Conservation (phyloP, 768 basidiomycete species). For the Lentinula sp. region DNA sequence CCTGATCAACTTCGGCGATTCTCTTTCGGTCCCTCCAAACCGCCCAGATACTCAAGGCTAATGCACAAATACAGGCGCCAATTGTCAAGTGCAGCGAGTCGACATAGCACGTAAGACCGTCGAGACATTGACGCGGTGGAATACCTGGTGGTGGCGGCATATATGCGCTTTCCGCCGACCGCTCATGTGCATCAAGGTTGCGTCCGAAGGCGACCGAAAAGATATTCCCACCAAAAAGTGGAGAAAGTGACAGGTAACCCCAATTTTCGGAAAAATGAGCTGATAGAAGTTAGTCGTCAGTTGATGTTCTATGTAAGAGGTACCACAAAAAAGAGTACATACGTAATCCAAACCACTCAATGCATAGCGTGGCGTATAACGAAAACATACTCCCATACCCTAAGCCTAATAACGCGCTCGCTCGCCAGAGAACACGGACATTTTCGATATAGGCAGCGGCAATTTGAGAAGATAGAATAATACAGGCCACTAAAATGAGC, state of each 20-base stretch:
- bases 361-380: conserved; percentile 63
- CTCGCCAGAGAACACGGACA: conserved; percentile 62
- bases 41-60: conserved; percentile 45
- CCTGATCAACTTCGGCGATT: not conserved
- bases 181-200: conserved; percentile 70
- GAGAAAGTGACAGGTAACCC: conserved; percentile 72
- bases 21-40: conserved; percentile 34
- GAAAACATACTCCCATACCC: conserved; percentile 74
- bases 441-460: conserved; percentile 47
- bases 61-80: conserved; percentile 36
- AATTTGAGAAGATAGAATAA: conserved; percentile 72
- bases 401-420: conserved; percentile 47
- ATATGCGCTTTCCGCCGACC: conserved; percentile 4
- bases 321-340: conserved; percentile 21
- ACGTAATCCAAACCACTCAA: conserved; percentile 91
- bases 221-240: conserved; percentile 73
- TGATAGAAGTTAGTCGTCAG: conserved; percentile 14
- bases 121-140: conserved; percentile 39
- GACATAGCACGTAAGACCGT: conserved; percentile 56
- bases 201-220: conserved; percentile 43
- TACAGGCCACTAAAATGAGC: conserved; percentile 55
- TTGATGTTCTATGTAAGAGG: not conserved
- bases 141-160: not conserved
- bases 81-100: conserved; percentile 49
- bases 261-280: conserved; percentile 82